A percentile compares a stretch with the other conserved stretches of the same genome.
Evolutionary conservation across 768 basidiomycete genomes (phyloP).

Genomic region (Leucosporidium creatinivorum): DNA sequence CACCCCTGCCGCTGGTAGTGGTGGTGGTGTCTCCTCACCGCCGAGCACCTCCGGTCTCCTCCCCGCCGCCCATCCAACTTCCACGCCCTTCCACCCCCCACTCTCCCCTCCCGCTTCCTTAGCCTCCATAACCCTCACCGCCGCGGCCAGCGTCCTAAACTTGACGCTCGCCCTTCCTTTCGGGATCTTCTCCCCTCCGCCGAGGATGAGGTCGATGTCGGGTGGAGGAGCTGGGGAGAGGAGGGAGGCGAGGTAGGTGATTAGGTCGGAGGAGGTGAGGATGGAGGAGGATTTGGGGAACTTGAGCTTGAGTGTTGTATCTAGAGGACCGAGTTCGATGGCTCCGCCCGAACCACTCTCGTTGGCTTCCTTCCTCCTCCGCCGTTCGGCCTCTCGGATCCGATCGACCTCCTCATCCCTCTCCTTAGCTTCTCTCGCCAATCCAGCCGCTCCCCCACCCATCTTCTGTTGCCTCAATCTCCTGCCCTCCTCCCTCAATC

Average conservation of each 20-base stretch:
- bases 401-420: slow-evolving; percentile 1
- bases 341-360: background rate
- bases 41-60: slow-evolving; percentile 16
- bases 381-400: background rate
- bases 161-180: slow-evolving; percentile 25
- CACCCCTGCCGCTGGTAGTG: background rate
- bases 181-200: slow-evolving; percentile 14
- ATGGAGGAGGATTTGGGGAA: slow-evolving; percentile 16
- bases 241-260: background rate
- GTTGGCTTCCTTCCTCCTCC: background rate
- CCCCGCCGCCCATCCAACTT: slow-evolving; percentile 32
- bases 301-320: slow-evolving; percentile 35
- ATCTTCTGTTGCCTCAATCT: slow-evolving; percentile 21
- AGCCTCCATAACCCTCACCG: slow-evolving; percentile 24
- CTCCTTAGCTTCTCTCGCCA: background rate
- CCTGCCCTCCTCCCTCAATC: slow-evolving; percentile 34
- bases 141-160: slow-evolving; percentile 21
- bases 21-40: background rate
- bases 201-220: slow-evolving; percentile 31
- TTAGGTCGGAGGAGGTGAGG: background rate
- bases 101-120: background rate
- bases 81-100: slow-evolving; percentile 25
- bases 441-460: slow-evolving; percentile 5
- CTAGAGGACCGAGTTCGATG: slow-evolving; percentile 32
- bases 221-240: background rate